Base-by-base conservation (phyloP, 140 eudicot species). In the Senecio squalidus region DNA sequence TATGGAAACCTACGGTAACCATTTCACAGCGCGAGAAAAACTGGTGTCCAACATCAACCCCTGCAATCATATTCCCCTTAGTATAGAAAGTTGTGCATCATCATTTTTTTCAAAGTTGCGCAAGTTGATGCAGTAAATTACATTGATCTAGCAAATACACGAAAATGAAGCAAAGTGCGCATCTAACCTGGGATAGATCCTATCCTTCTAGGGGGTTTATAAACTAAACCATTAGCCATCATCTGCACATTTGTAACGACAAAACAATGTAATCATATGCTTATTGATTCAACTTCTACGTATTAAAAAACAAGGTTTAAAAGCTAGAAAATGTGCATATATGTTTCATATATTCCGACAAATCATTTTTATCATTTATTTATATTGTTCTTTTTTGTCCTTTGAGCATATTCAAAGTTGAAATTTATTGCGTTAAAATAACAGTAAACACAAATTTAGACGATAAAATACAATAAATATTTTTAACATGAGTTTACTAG, bases 11-110 rank as follows among this genome's bases (percentile, higher is more conserved):
- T 13, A 87, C 76, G 18, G 74, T 84, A 27, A 88, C 96, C 99
- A 93, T 93, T 80, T 93, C 99, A 16, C 94, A 92, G 38, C 99
- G 76, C 10, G 99, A 93, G 67, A 82, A 84, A 33, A 93, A 93
- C 36, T 93, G 96, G 50, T 93, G 95, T 15, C 99, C 99, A 51
- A 88, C 99, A 58, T 87, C 96, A 77, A 93, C 67, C 17, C 99
- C 99, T 93, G 83, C 61, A 63, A 62, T 58, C 21, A 20, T 48
- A 43, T 55, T 28, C 7, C 4, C 14, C 5, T 44, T n/a, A 31
- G 38, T 4, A 4, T 4, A 31, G 38, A 31, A 31, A 6, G 9
- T 1, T 31, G 9, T n/a, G n/a, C n/a, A n/a, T n/a, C n/a, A n/a
- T n/a, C n/a, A n/a, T n/a, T n/a, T n/a, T n/a, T n/a, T n/a, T n/a